Evolutionary conservation across 2,329 filamentous ascomycete genomes (phyloP), one percentile per base, ranked within the genome.

Genomic region (Acarospora socialis): DNA sequence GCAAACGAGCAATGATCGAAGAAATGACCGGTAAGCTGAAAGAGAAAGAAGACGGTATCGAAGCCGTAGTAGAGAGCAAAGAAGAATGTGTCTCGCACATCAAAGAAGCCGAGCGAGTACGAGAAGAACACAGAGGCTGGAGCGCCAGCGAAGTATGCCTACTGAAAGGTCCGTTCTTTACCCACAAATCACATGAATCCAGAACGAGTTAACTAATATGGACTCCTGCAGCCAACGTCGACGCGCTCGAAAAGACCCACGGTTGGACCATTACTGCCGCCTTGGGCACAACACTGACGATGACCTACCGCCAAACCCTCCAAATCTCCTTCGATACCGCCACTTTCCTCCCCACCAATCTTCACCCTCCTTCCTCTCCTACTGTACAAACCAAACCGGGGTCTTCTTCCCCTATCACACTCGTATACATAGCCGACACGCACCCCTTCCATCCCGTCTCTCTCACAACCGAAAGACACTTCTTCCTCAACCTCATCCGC

Each of bases 71-170:
- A 5, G 65, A 74, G 36, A 68, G 73, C 46, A 93, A 87, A 51
- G 57, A 73, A 33, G 67, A 74, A 44, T 83, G 70, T 43, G 48
- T 77, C 18, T 66, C 71, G 17, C 80, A 90, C 28, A 94, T 92
- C 36, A 68, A 73, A 36, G 77, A 83, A 46, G 81, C 86, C 0
- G 84, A 94, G 52, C 76, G 74, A 41, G 65, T 92, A 16, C 72
- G 81, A 39, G 84, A 94, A 51, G 81, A 92, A 47, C 92, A 80
- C 51, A 74, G 86, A 32, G 86, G 87, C 22, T 94, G 86, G 77
- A 87, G 77, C 35, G 72, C 77, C 32, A 75, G 68, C 17, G 90
- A 95, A 55, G 81, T 95, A 41, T 69, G 69, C 41, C 61, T 63
- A 22, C 63, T 92, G n/a, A 84, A 86, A 67, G 70, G 80, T 81